Conservation (phyloP, 768 basidiomycete genomes). For the Tulasnella sp. region DNA sequence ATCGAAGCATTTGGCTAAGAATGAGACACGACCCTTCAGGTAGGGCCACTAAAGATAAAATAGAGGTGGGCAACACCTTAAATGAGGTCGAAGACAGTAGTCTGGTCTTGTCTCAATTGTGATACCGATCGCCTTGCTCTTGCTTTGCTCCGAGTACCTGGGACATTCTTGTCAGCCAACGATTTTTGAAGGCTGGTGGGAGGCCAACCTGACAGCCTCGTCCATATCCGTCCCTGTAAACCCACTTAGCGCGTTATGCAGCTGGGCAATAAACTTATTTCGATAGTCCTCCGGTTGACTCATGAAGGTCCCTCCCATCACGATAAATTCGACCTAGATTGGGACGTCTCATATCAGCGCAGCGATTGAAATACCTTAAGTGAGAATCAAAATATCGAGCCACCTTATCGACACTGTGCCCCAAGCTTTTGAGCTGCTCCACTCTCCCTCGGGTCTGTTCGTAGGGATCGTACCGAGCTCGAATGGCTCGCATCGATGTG, state of each 20-base stretch:
- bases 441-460: constrained; percentile 93
- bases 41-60: not conserved
- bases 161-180: not conserved
- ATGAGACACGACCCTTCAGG: not conserved
- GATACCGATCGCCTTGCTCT: constrained; percentile 97
- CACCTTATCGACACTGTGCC: constrained; percentile 96
- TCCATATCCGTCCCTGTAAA: constrained; percentile 90
- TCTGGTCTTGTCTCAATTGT: constrained; percentile 98
- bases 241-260: constrained; percentile 94
- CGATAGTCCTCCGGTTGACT: constrained; percentile 98
- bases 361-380: not conserved
- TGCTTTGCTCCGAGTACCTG: constrained; percentile 91
- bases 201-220: constrained; percentile 72
- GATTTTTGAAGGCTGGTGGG: not conserved
- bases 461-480: constrained; percentile 92
- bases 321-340: constrained; percentile 69
- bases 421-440: constrained; percentile 90
- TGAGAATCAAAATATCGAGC: not conserved
- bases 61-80: constrained; percentile 47
- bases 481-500: constrained; percentile 97
- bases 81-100: constrained; percentile 92
- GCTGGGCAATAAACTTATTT: constrained; percentile 82
- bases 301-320: constrained; percentile 99
- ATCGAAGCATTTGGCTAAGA: constrained; percentile 90
- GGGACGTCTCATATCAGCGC: not conserved